These are phyloP conservation scores for Leccinum arenicola DNA, from an alignment of 768 basidiomycete species.

Conservation along the genomic window DNA sequence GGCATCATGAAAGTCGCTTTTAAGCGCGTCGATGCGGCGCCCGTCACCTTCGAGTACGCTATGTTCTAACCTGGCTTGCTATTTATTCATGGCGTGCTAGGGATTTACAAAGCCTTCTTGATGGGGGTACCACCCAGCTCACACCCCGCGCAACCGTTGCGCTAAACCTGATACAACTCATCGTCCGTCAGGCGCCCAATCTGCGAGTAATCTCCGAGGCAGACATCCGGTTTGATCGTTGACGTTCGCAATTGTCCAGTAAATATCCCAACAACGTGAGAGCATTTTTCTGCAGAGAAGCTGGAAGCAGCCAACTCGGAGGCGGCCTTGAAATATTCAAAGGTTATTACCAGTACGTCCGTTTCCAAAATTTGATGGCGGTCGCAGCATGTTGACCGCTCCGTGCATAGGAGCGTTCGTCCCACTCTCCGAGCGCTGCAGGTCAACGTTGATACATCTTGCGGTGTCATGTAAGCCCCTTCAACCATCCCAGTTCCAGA, in stretches of 20 bases:
- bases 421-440: conserved; percentile 39
- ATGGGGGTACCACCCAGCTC: conserved; percentile 23
- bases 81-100: conserved; percentile 10
- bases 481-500: neutral
- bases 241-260: conserved; percentile 23
- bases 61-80: neutral
- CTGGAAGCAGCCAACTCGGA: conserved; percentile 25
- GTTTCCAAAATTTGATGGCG: neutral
- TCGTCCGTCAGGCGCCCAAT: conserved; percentile 47
- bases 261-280: conserved; percentile 44
- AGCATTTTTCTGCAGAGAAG: conserved; percentile 42
- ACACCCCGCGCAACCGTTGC: conserved; percentile 35
- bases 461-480: conserved; percentile 40
- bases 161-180: conserved; percentile 46
- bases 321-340: conserved; percentile 43
- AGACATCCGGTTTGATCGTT: neutral
- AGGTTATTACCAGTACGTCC: conserved; percentile 50
- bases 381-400: neutral
- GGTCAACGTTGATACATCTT: conserved; percentile 47
- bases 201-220: conserved; percentile 32
- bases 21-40: conserved; percentile 37
- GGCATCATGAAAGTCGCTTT: conserved; percentile 33
- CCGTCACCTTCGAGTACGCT: conserved; percentile 36
- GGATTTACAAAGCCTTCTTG: conserved; percentile 24
- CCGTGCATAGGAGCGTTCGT: conserved; percentile 41